Evolutionary conservation across 371 early-diverging fungal species (phyloP).

Genomic region (Syncephalastrum contaminatum): DNA sequence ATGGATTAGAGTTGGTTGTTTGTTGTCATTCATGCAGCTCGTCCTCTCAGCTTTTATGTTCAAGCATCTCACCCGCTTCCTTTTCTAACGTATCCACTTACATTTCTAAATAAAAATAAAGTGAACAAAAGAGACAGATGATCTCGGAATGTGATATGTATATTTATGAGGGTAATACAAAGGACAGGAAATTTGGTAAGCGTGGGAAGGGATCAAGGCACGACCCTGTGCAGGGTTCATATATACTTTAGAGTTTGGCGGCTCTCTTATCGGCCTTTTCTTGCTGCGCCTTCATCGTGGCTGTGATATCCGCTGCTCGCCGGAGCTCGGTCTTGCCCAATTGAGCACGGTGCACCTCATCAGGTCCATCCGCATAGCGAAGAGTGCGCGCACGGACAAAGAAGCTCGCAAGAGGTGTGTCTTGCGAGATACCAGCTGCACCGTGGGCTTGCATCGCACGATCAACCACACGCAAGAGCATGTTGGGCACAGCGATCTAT

Average conservation of each 20-base stretch:
- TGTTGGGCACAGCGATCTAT: constrained; percentile 73
- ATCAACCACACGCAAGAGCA: constrained; percentile 75
- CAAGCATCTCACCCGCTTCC: too few relatives aligned
- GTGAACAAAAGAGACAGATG: too few relatives aligned
- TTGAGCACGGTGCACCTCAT: constrained; percentile 34
- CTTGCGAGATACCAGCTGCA: constrained; percentile 87
- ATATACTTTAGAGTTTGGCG: constrained; percentile 14
- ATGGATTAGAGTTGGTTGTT: too few relatives aligned
- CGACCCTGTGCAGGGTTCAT: not conserved
- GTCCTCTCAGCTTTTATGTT: too few relatives aligned
- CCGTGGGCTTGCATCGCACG: constrained; percentile 93
- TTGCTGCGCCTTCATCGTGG: constrained; percentile 30
- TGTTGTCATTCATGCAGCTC: too few relatives aligned
- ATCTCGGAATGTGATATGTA: too few relatives aligned
- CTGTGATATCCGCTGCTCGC: constrained; percentile 40
- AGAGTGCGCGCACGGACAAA: constrained; percentile 84
- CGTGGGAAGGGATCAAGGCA: too few relatives aligned
- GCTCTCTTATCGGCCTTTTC: constrained; percentile 28
- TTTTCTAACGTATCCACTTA: too few relatives aligned
- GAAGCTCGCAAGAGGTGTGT: constrained; percentile 82
- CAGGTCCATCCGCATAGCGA: constrained; percentile 86
- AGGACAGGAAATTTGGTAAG: too few relatives aligned
- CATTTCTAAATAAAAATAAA: too few relatives aligned
- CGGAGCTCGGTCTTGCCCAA: constrained; percentile 48
- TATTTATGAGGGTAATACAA: too few relatives aligned